Conservation (phyloP, 2,329 filamentous ascomycete species). For the Fusarium albosuccineum region DNA sequence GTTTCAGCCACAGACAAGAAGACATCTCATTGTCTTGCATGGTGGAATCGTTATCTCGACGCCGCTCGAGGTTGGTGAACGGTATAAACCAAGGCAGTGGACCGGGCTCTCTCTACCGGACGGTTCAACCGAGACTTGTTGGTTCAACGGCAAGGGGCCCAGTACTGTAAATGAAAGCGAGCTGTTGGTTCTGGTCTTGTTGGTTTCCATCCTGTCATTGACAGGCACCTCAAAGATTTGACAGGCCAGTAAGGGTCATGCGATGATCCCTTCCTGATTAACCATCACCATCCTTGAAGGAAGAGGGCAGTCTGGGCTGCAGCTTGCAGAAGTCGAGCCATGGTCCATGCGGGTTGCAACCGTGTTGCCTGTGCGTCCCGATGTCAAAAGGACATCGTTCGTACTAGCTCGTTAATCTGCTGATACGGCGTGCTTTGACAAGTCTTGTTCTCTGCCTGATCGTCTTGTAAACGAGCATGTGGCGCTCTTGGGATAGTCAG, state of each 20-base stretch:
- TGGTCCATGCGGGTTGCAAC: background rate
- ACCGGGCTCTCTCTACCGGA: background rate
- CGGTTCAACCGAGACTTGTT: background rate
- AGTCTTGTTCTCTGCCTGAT: background rate
- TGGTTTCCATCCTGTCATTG: background rate
- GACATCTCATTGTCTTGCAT: background rate
- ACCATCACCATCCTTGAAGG: background rate
- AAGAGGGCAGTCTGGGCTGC: background rate
- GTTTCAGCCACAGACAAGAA: constrained; percentile 4
- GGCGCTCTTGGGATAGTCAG: background rate
- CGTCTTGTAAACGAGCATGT: no score
- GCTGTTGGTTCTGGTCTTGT: background rate
- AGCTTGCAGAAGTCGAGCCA: background rate
- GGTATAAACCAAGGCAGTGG: background rate
- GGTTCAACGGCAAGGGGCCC: background rate
- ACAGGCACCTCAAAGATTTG: background rate
- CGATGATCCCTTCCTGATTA: constrained; percentile 6
- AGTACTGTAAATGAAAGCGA: background rate
- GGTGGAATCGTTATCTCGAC: background rate
- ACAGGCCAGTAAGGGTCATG: constrained; percentile 4
- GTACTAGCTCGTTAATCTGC: no score
- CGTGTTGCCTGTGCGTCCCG: background rate
- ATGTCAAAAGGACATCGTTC: no score
- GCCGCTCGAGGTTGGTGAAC: background rate
- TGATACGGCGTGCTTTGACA: no score